Evolutionary conservation across 2,329 filamentous ascomycete species (phyloP).

Genomic region (Aureobasidium subglaciale): DNA sequence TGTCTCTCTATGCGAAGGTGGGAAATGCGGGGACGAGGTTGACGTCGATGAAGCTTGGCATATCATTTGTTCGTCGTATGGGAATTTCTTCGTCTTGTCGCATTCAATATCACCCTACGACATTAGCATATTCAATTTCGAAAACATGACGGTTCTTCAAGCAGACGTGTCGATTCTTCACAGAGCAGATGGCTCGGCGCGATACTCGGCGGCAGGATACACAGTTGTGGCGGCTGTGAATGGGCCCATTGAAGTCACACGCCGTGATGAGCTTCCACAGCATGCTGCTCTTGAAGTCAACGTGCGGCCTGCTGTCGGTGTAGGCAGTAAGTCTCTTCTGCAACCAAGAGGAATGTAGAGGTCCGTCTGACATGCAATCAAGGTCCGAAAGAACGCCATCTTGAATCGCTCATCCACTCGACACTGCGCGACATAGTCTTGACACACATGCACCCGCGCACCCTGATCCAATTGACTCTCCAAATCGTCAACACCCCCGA

Average conservation of each 20-base stretch:
- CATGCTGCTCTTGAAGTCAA: slow-evolving; percentile 87
- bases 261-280: slow-evolving; percentile 84
- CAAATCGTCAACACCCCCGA: slow-evolving; percentile 65
- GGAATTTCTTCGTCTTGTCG: slow-evolving; percentile 2
- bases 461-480: slow-evolving; percentile 73
- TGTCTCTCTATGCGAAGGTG: neutral
- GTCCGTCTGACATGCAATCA: neutral
- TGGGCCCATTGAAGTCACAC: slow-evolving; percentile 82
- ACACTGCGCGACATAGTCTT: slow-evolving; percentile 69
- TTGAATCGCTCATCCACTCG: slow-evolving; percentile 68
- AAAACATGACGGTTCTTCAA: slow-evolving; percentile 12
- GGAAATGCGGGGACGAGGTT: slow-evolving; percentile 1
- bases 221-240: slow-evolving; percentile 81
- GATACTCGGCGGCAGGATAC: slow-evolving; percentile 68
- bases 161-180: slow-evolving; percentile 41
- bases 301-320: slow-evolving; percentile 75
- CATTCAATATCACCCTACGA: neutral
- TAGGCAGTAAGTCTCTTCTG: slow-evolving; percentile 55
- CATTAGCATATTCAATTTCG: neutral
- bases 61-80: neutral
- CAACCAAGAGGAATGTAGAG: too few species aligned
- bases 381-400: slow-evolving; percentile 55
- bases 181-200: slow-evolving; percentile 72
- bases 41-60: slow-evolving; percentile 3
- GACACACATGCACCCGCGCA: slow-evolving; percentile 67